Percentiles rank a stretch among this genome's conserved stretches.
phyloP scores from a whole-genome alignment of 2,329 filamentous ascomycete species.

The Neophaeococcomyces aloes region DNA sequence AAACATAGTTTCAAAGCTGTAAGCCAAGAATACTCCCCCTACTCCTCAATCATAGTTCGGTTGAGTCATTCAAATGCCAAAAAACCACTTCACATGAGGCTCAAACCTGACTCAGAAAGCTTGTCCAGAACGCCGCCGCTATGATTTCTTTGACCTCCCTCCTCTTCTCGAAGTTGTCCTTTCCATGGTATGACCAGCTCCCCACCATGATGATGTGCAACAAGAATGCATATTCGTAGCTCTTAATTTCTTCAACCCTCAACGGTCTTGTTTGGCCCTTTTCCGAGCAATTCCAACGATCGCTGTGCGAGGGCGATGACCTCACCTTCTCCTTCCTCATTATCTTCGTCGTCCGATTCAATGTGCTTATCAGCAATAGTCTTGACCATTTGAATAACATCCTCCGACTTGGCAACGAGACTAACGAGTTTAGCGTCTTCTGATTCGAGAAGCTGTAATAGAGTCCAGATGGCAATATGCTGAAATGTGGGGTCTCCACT shows the following conservation, averaged over 20 bases:
- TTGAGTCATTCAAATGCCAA: no score
- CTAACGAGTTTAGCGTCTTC: slow-evolving; percentile 83
- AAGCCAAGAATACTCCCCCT: no score
- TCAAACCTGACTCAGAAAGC: neutral
- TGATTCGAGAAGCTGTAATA: slow-evolving; percentile 89
- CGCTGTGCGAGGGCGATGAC: slow-evolving; percentile 83
- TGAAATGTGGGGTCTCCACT: slow-evolving; percentile 96
- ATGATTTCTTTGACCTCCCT: slow-evolving; percentile 1
- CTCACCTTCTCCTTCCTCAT: slow-evolving; percentile 84
- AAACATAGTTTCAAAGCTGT: no score
- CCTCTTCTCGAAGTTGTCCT: neutral
- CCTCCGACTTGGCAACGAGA: slow-evolving; percentile 78
- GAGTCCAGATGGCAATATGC: slow-evolving; percentile 97
- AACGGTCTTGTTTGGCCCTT: slow-evolving; percentile 63
- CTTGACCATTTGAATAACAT: slow-evolving; percentile 85
- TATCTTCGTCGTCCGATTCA: slow-evolving; percentile 75
- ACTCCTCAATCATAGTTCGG: no score
- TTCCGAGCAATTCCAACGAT: slow-evolving; percentile 76
- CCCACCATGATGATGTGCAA: neutral
- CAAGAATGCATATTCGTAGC: no score
- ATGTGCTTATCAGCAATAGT: slow-evolving; percentile 81
- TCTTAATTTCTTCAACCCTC: slow-evolving; percentile 48
- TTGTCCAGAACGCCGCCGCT: slow-evolving; percentile 9
- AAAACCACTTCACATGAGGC: no score
- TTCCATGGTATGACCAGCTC: slow-evolving; percentile 1